These are phyloP conservation scores for Monosporascus sp. DNA, from an alignment of 2,329 filamentous ascomycete species.

Conservation along the genomic window DNA sequence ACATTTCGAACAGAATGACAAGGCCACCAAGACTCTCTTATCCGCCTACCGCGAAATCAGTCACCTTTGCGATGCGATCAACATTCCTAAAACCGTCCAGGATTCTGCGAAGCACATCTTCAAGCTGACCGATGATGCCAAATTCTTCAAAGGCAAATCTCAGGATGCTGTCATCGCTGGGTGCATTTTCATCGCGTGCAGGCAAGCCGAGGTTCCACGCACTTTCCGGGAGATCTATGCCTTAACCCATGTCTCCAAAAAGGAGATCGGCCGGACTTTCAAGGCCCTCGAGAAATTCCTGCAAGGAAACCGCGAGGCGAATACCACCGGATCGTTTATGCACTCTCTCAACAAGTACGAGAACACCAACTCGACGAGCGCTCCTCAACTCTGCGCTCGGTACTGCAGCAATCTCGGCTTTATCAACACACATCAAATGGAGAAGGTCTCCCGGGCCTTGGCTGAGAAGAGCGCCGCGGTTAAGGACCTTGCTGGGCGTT, in stretches of 20 bases:
- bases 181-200: conserved; percentile 96
- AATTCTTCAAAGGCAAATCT: conserved; percentile 91
- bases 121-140: conserved; percentile 89
- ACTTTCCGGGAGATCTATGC: conserved; percentile 94
- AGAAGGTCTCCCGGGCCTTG: conserved; percentile 74
- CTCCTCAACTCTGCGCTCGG: conserved; percentile 79
- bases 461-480: conserved; percentile 73
- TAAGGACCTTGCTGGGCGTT: conserved; percentile 83
- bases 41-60: conserved; percentile 88
- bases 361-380: conserved; percentile 70
- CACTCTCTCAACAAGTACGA: conserved; percentile 66
- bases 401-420: conserved; percentile 81
- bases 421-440: conserved; percentile 66
- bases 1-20: conserved; percentile 54
- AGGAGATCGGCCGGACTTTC: conserved; percentile 95
- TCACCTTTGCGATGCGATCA: conserved; percentile 78
- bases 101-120: conserved; percentile 93
- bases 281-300: conserved; percentile 89
- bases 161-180: conserved; percentile 91
- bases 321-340: conserved; percentile 44
- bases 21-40: conserved; percentile 75
- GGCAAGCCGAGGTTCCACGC: conserved; percentile 78
- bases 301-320: conserved; percentile 64
- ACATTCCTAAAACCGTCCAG: conserved; percentile 73
- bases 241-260: conserved; percentile 90